Percentiles rank a stretch among this genome's conserved stretches.
These are phyloP conservation scores for Kazachstania bromeliacearum DNA, from an alignment of 805 yeast species.

Conservation along the genomic window DNA sequence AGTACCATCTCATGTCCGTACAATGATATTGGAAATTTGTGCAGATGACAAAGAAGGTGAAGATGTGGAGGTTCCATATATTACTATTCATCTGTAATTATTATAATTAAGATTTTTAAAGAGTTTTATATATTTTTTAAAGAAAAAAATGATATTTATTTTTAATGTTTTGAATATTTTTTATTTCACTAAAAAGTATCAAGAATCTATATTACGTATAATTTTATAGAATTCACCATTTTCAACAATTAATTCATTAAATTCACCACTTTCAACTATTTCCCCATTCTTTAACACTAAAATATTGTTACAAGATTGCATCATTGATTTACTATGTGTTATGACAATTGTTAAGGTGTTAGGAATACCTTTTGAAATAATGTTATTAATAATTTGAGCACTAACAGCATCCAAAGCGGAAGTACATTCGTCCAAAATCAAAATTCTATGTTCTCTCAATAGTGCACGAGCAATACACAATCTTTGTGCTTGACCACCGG, in stretches of 20 bases:
- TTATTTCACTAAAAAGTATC: no score
- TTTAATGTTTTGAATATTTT: no score
- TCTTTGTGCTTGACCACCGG: conserved; percentile 90
- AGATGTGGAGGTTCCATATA: conserved; percentile 90
- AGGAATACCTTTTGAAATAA: conserved; percentile 34
- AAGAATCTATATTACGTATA: no score
- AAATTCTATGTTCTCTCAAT: conserved; percentile 52
- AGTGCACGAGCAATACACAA: conserved; percentile 78
- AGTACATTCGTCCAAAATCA: conserved; percentile 79
- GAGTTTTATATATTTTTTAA: no score
- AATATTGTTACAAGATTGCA: conserved; percentile 45
- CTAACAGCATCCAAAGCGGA: conserved; percentile 72
- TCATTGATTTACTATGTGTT: conserved; percentile 66
- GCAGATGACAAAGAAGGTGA: conserved; percentile 89
- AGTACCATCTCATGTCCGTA: conserved; percentile 60
- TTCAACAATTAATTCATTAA: conserved; percentile 2
- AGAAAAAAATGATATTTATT: no score
- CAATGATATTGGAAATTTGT: conserved; percentile 80
- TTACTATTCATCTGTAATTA: conserved; percentile 53
- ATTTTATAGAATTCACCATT: neutral
- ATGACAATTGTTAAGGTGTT: conserved; percentile 49
- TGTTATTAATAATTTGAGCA: conserved; percentile 37
- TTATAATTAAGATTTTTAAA: no score
- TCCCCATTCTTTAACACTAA: conserved; percentile 42
- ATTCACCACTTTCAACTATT: conserved; percentile 29